Evolutionary conservation across 2,329 filamentous ascomycete genomes (phyloP), one percentile per base, ranked within the genome.

Genomic region (Hirsutella rhossiliensis): DNA sequence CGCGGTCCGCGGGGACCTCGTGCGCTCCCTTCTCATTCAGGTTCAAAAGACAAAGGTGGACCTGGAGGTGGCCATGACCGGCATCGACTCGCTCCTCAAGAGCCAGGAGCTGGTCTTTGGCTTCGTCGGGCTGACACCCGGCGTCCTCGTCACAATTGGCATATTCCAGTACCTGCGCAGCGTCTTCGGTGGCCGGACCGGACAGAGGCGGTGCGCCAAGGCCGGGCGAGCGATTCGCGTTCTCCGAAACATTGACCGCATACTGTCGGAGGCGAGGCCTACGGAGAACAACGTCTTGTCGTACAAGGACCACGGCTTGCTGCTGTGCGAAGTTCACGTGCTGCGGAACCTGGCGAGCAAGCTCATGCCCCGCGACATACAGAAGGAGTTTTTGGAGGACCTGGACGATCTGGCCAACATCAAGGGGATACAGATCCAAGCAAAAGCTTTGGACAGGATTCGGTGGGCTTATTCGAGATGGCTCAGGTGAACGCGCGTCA

Each of bases 21-120:
- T 97, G 31, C 82, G 90, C 42, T 88, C 90, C 5, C 76, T 98
- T 27, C 72, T 98, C 38, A 97, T 98, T 44, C 92, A 98, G 59
- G 82, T 98, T 32, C 92, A 98, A 58, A 98, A 98, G 72, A 97
- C 92, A 19, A 98, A 98, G 68, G 92, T 98, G 9, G 92, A 98
- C 57, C 80, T 98, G 12, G 92, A 98, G 62, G 82, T 97, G 48
- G 92, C 92, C 13, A 89, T 98, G 67, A 87, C 85, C 47, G 92
- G 92, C 17, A 98, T 98, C 51, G 90, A 98, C 68, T 80, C 87
- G 30, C 75, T 98, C 29, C 73, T 98, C 46, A 95, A 92, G 67
- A 96, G 89, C 56, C 92, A 98, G 59, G 90, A 98, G 60, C 75
- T 98, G 40, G 86, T 98, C 20, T 98, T 98, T 65, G 92, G 87